These are phyloP conservation scores for Arthrobotrys entomopaga DNA, from an alignment of 2,329 filamentous ascomycete species.

Conservation along the genomic window DNA sequence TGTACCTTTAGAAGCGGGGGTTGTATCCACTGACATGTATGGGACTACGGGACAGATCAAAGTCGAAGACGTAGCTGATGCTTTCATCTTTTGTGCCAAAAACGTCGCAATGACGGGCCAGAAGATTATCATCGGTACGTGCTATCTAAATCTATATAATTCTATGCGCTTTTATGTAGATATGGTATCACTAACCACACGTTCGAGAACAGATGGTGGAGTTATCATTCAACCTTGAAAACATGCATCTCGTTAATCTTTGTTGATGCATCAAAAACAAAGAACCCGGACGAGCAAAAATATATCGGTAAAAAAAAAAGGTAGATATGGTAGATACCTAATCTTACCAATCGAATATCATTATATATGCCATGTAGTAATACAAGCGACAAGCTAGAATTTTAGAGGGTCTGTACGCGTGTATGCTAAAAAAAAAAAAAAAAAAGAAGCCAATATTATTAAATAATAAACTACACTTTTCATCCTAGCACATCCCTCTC, in stretches of 20 bases:
- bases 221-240: constrained; percentile 29
- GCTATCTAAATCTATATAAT: neutral
- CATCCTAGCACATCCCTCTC: constrained; percentile 59
- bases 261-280: neutral
- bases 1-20: too few species aligned
- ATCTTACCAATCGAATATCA: constrained; percentile 6
- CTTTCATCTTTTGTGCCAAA: constrained; percentile 68
- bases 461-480: constrained; percentile 19
- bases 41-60: constrained; percentile 54
- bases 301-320: too few species aligned
- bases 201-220: constrained; percentile 22
- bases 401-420: too few species aligned
- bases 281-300: too few species aligned
- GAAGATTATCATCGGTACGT: constrained; percentile 56
- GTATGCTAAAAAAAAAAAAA: too few species aligned
- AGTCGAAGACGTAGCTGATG: constrained; percentile 68
- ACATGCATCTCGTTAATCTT: neutral
- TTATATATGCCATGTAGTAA: constrained; percentile 17
- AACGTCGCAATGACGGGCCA: constrained; percentile 61
- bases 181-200: too few species aligned
- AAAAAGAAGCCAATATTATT: neutral
- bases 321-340: neutral
- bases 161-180: neutral
- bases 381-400: neutral
- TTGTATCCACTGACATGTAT: too few species aligned